Conservation (phyloP, 208 protist genomes). For the Wallacemonas sp. region DNA sequence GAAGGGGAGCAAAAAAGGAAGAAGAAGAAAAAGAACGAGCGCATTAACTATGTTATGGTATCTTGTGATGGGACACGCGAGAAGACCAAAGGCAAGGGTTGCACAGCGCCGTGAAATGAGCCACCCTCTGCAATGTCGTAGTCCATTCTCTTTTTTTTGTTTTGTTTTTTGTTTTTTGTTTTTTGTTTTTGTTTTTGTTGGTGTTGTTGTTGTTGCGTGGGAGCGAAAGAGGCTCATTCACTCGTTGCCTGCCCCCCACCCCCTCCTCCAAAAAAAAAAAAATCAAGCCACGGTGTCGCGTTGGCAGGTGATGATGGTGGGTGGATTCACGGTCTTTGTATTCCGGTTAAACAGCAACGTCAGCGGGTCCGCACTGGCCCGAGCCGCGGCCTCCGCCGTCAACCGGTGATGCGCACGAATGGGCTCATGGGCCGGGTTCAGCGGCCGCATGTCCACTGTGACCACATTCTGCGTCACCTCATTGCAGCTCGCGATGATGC, state of each 20-base stretch:
- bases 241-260: neutral
- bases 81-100: too few relatives aligned
- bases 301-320: slow-evolving; percentile 25
- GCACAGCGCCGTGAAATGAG: too few relatives aligned
- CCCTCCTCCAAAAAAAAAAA: too few relatives aligned
- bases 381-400: neutral
- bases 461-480: slow-evolving; percentile 37
- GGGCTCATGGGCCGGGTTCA: neutral
- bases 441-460: slow-evolving; percentile 54
- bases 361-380: neutral
- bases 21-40: too few relatives aligned
- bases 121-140: too few relatives aligned
- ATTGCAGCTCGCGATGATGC: slow-evolving; percentile 68
- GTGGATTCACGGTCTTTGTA: slow-evolving; percentile 18
- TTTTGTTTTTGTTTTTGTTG: too few relatives aligned
- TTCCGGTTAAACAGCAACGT: neutral
- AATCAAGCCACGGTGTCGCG: neutral
- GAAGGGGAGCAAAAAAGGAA: neutral
- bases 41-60: neutral
- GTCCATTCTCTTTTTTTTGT: neutral
- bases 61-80: too few relatives aligned
- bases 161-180: too few relatives aligned
- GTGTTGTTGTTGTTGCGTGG: too few relatives aligned
- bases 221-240: slow-evolving; percentile 2
- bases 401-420: neutral